These are phyloP conservation scores for Talaromyces ruber DNA, from an alignment of 495 filamentous ascomycete genomes.

Conservation along the genomic window DNA sequence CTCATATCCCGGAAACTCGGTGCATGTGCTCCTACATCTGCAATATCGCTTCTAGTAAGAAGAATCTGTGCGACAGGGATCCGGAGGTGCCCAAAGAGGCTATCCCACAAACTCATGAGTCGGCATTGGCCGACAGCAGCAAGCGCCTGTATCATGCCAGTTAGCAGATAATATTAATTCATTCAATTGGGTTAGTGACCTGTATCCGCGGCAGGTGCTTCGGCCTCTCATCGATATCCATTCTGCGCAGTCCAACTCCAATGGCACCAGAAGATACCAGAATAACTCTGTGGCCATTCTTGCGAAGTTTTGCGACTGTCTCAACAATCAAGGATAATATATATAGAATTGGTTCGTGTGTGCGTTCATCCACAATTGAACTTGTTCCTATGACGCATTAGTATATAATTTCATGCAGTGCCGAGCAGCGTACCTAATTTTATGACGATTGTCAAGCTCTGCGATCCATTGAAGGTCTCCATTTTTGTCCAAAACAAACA, in stretches of 20 bases:
- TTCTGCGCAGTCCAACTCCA: slow-evolving; percentile 79
- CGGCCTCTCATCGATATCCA: slow-evolving; percentile 83
- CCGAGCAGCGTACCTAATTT: slow-evolving; percentile 69
- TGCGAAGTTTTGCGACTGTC: slow-evolving; percentile 73
- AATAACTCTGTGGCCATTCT: slow-evolving; percentile 89
- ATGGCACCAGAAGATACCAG: slow-evolving; percentile 96
- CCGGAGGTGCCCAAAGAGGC: slow-evolving; percentile 73
- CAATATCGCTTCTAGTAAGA: slow-evolving; percentile 93
- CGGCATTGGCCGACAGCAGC: slow-evolving; percentile 95
- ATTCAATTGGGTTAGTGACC: slow-evolving; percentile 24
- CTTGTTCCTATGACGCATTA: slow-evolving; percentile 62
- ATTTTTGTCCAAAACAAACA: background rate
- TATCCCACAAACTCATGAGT: slow-evolving; percentile 93
- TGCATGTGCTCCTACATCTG: slow-evolving; percentile 56
- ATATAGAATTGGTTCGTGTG: slow-evolving; percentile 91
- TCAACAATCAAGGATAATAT: slow-evolving; percentile 87
- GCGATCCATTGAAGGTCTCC: slow-evolving; percentile 7
- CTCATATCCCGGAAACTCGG: background rate
- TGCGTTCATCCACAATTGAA: slow-evolving; percentile 94
- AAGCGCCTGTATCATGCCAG: slow-evolving; percentile 52
- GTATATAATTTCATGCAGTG: background rate
- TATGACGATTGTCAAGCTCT: slow-evolving; percentile 70
- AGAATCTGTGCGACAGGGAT: slow-evolving; percentile 93
- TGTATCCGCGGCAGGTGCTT: slow-evolving; percentile 82
- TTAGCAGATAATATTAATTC: background rate